These are phyloP conservation scores for Apophysomyces trapeziformis DNA, from an alignment of 371 early-diverging fungal genomes.

Conservation along the genomic window DNA sequence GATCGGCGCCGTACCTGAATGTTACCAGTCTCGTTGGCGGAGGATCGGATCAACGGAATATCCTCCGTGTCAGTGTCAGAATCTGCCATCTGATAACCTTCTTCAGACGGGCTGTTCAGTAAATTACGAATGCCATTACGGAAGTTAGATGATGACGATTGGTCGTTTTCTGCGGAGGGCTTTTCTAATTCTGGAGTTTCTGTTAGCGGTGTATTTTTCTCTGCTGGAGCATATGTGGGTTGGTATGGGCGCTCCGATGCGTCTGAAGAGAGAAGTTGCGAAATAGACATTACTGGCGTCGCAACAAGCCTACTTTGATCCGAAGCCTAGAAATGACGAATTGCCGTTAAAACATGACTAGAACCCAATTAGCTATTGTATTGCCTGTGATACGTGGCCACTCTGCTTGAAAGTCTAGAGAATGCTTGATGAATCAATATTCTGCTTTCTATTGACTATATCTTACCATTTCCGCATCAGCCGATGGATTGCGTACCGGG, in stretches of 20 bases:
- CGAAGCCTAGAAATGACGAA: conserved; percentile 5
- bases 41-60: conserved; percentile 24
- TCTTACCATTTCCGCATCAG: conserved; percentile 1
- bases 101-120: conserved; percentile 35
- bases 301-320: conserved; percentile 15
- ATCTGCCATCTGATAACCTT: conserved; percentile 39
- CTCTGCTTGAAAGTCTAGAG: not conserved
- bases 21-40: not conserved
- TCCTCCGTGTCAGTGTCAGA: conserved; percentile 49
- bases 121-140: conserved; percentile 40
- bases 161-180: not conserved
- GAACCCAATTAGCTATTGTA: not conserved
- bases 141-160: conserved; percentile 14
- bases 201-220: not conserved
- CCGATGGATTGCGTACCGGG: conserved; percentile 6
- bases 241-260: conserved; percentile 18
- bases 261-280: conserved; percentile 45
- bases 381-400: conserved; percentile 10
- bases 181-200: conserved; percentile 6
- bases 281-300: conserved; percentile 53
- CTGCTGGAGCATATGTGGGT: conserved; percentile 4
- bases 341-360: not conserved
- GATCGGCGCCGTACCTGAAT: not conserved
- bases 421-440: not conserved
- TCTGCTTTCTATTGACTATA: not conserved